phyloP scores from a whole-genome alignment of 192 early-diverging fungal genomes.

The Lobulomyces angularis region DNA sequence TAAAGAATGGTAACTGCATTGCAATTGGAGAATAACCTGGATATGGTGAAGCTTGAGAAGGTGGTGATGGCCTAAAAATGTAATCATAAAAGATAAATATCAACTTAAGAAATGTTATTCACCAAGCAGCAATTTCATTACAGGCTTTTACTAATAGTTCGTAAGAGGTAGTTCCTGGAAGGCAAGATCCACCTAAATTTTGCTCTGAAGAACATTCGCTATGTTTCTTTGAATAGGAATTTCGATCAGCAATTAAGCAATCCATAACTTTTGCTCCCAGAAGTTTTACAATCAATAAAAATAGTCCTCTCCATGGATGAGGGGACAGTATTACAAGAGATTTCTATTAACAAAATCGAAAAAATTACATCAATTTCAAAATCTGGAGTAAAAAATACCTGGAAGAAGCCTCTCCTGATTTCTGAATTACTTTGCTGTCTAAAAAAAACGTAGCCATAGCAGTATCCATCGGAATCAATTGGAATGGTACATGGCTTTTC shows the following conservation, averaged over 20 bases:
- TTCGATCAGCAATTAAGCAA: constrained; percentile 20
- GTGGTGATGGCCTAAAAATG: constrained; percentile 26
- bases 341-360: constrained; percentile 36
- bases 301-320: constrained; percentile 79
- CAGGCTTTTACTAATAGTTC: constrained; percentile 65
- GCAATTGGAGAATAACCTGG: constrained; percentile 15
- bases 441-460: constrained; percentile 90
- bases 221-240: no score
- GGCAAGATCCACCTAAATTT: constrained; percentile 1
- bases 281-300: constrained; percentile 53
- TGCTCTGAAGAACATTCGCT: neutral
- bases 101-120: constrained; percentile 7
- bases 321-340: constrained; percentile 78
- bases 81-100: constrained; percentile 4
- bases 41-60: constrained; percentile 15
- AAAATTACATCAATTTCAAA: constrained; percentile 5
- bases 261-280: constrained; percentile 81
- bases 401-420: constrained; percentile 82
- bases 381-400: constrained; percentile 24
- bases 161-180: constrained; percentile 31
- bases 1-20: constrained; percentile 22
- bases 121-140: constrained; percentile 67
- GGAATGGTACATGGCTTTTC: constrained; percentile 8
- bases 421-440: constrained; percentile 75
- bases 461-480: constrained; percentile 35